These are phyloP conservation scores for Backusella tarrabulga DNA, from an alignment of 192 early-diverging fungal species.

Conservation along the genomic window DNA sequence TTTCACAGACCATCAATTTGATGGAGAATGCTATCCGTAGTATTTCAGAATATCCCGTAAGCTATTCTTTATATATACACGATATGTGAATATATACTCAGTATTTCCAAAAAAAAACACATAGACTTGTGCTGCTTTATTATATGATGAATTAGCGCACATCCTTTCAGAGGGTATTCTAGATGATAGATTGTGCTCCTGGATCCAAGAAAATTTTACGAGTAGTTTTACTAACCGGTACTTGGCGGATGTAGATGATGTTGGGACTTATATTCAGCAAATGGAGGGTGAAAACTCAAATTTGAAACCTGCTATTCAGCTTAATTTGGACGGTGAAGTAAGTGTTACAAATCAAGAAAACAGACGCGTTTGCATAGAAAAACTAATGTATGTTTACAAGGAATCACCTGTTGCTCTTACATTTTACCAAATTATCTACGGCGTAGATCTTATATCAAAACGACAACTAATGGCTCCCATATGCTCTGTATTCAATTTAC, in stretches of 20 bases:
- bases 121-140: slow-evolving; percentile 66
- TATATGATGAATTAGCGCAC: slow-evolving; percentile 73
- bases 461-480: slow-evolving; percentile 43
- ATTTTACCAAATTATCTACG: slow-evolving; percentile 9
- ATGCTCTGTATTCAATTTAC: slow-evolving; percentile 65
- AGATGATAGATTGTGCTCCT: slow-evolving; percentile 55
- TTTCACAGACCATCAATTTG: slow-evolving; percentile 55
- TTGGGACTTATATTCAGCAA: slow-evolving; percentile 22
- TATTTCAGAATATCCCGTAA: slow-evolving; percentile 45
- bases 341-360: not conserved
- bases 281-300: slow-evolving; percentile 8
- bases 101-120: slow-evolving; percentile 12
- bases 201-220: slow-evolving; percentile 69
- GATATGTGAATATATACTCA: not conserved
- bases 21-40: slow-evolving; percentile 52
- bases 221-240: slow-evolving; percentile 59
- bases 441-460: not conserved
- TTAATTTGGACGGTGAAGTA: slow-evolving; percentile 50
- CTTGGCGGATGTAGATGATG: slow-evolving; percentile 39
- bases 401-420: slow-evolving; percentile 2
- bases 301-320: slow-evolving; percentile 38
- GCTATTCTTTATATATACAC: not conserved
- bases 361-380: not conserved
- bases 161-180: slow-evolving; percentile 52
- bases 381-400: not conserved